phyloP scores from a whole-genome alignment of 1,139 yeast genomes.

The Yamadazyma mexicana region DNA sequence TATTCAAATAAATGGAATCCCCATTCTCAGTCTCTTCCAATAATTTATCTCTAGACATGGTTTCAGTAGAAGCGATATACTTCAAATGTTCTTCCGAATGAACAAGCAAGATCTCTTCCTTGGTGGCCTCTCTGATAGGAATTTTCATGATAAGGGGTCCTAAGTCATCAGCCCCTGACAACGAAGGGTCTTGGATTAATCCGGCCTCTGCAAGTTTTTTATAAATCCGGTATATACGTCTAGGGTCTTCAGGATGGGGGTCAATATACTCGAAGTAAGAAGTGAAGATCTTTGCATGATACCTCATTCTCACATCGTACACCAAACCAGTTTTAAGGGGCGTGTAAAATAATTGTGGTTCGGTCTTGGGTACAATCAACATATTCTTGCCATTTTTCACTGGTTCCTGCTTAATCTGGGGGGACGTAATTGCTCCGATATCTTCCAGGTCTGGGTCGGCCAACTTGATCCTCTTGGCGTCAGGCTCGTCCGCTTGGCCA shows the following conservation, averaged over 20 bases:
- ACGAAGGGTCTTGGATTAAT: slow-evolving; percentile 73
- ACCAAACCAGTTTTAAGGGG: slow-evolving; percentile 90
- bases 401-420: slow-evolving; percentile 1
- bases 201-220: slow-evolving; percentile 95
- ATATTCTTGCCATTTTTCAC: slow-evolving; percentile 3
- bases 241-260: slow-evolving; percentile 99
- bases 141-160: slow-evolving; percentile 90
- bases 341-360: slow-evolving; percentile 60
- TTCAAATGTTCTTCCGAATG: slow-evolving; percentile 81
- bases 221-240: slow-evolving; percentile 91
- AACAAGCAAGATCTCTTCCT: slow-evolving; percentile 82
- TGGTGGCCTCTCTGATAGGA: slow-evolving; percentile 85
- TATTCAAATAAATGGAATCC: slow-evolving; percentile 92
- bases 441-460: not conserved
- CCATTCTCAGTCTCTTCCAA: slow-evolving; percentile 86
- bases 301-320: slow-evolving; percentile 95
- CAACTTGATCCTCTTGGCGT: slow-evolving; percentile 1
- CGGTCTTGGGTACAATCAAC: slow-evolving; percentile 47
- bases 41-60: slow-evolving; percentile 76
- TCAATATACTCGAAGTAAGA: slow-evolving; percentile 92
- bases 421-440: not conserved
- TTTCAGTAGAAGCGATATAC: slow-evolving; percentile 71
- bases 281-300: slow-evolving; percentile 92
- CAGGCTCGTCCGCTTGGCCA: not conserved
- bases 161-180: slow-evolving; percentile 77